Conservation (phyloP, 139 green algal species). For the Tetraselmis chui region DNA sequence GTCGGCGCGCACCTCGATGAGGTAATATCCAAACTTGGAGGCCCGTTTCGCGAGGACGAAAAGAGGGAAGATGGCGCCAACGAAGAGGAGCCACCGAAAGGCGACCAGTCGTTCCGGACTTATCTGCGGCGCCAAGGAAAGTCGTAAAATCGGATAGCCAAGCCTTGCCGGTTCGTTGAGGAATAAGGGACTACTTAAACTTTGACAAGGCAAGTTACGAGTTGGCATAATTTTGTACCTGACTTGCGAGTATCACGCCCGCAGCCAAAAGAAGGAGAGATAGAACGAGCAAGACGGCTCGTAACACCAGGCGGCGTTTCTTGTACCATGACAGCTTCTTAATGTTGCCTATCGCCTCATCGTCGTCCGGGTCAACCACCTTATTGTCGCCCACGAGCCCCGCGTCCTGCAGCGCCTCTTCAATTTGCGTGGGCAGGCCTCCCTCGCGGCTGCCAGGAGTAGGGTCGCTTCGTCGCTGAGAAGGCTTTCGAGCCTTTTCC, state of each 20-base stretch:
- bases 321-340: not conserved
- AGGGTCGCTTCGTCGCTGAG: too few relatives aligned
- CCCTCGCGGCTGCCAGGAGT: too few relatives aligned
- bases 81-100: not conserved
- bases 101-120: not conserved
- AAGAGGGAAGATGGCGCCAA: not conserved
- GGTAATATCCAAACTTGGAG: not conserved
- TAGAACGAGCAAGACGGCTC: not conserved
- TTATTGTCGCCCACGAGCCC: not conserved
- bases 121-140: too few relatives aligned
- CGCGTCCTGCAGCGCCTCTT: not conserved
- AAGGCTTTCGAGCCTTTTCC: too few relatives aligned
- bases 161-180: not conserved
- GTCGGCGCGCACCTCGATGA: not conserved
- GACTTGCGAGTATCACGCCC: not conserved
- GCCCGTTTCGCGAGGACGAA: not conserved
- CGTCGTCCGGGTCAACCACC: not conserved
- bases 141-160: not conserved
- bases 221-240: too few relatives aligned
- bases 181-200: not conserved
- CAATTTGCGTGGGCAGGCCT: not conserved
- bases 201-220: too few relatives aligned
- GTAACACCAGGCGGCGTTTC: not conserved
- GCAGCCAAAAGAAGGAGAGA: not conserved
- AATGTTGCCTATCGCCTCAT: not conserved